Conservation (phyloP, 2,329 filamentous ascomycete species). For the Colletotrichum spinosum region DNA sequence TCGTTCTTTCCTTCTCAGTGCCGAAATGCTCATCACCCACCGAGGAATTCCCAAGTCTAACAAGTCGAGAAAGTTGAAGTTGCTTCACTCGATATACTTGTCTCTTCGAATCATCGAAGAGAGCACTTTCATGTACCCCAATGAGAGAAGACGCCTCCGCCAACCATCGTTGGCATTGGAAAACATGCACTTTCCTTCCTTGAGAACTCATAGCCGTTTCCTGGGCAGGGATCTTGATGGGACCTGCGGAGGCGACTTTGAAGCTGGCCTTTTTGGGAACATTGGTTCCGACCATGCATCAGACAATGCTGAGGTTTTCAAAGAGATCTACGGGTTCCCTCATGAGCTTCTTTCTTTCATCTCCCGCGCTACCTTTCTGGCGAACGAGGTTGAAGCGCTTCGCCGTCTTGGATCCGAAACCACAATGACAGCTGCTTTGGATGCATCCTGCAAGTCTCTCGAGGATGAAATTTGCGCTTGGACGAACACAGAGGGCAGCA, state of each 20-base stretch:
- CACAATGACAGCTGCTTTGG: background rate
- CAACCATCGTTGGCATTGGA: background rate
- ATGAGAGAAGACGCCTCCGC: background rate
- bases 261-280: background rate
- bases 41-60: background rate
- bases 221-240: background rate
- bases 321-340: background rate
- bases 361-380: background rate
- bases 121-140: background rate
- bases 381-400: background rate
- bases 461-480: background rate
- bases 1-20: background rate
- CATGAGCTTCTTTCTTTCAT: background rate
- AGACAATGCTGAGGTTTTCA: background rate
- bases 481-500: background rate
- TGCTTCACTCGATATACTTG: background rate
- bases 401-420: conserved; percentile 12
- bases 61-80: background rate
- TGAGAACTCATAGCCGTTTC: background rate
- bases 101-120: background rate
- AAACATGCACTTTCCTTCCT: background rate
- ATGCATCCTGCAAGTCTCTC: background rate
- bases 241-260: background rate
- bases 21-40: background rate
- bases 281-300: rapidly evolving